A percentile compares a stretch with the other conserved stretches of the same genome.
Evolutionary conservation across 331 rosid genomes (phyloP).

Genomic region (Malus hybrid): DNA sequence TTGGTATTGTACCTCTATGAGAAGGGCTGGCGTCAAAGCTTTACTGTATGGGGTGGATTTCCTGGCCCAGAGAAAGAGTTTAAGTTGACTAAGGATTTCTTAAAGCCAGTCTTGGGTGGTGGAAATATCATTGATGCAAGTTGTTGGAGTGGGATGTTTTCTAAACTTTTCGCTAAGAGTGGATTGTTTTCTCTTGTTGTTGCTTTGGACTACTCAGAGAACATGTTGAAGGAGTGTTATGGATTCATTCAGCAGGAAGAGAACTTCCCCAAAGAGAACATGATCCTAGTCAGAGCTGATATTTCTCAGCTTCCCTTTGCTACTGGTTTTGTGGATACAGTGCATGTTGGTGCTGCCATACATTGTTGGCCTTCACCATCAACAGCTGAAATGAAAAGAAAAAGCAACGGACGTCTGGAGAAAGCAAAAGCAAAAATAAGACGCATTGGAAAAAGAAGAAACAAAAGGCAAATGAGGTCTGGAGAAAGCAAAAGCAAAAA

Average conservation of each 20-base stretch:
- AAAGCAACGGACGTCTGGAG: too few species aligned
- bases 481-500: too few species aligned
- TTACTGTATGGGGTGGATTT: conserved; percentile 59
- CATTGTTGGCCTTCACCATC: conserved; percentile 98
- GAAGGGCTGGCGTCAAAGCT: conserved; percentile 96
- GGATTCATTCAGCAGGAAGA: conserved; percentile 73
- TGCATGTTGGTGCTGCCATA: conserved; percentile 92
- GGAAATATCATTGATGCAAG: conserved; percentile 91
- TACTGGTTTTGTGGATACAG: conserved; percentile 76
- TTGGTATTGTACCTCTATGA: conserved; percentile 76
- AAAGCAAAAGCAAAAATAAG: too few species aligned
- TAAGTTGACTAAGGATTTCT: conserved; percentile 55
- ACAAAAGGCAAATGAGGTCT: too few species aligned
- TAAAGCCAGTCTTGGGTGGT: conserved; percentile 67
- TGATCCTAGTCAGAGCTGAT: conserved; percentile 80
- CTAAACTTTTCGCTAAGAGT: conserved; percentile 84
- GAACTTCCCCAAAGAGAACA: conserved; percentile 65
- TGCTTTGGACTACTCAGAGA: conserved; percentile 91
- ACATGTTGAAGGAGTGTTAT: conserved; percentile 76
- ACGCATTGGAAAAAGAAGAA: too few species aligned
- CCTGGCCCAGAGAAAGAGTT: conserved; percentile 97
- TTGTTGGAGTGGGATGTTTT: conserved; percentile 89
- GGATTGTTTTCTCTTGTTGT: conserved; percentile 70
- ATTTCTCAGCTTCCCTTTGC: conserved; percentile 83
- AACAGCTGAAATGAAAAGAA: conserved; percentile 31